Percentiles rank a stretch among this genome's conserved stretches.
Evolutionary conservation across 2,329 filamentous ascomycete genomes (phyloP).

Genomic region (Xylariaceae sp.): DNA sequence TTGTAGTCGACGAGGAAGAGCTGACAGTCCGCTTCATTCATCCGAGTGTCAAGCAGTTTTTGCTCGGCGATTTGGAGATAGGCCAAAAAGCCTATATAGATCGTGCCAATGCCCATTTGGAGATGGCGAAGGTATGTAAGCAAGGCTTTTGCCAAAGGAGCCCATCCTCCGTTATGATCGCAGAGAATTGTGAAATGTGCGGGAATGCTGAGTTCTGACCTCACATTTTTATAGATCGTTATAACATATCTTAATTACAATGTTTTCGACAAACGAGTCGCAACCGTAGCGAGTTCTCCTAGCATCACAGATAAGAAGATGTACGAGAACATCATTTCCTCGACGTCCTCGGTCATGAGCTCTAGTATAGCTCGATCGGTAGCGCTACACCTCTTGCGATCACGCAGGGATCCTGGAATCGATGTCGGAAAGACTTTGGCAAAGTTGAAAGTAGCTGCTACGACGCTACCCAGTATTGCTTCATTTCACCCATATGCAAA

Average conservation of each 20-base stretch:
- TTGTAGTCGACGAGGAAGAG: constrained; percentile 10
- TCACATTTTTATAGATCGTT: not conserved
- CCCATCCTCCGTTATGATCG: too few relatives aligned
- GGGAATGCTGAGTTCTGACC: too few relatives aligned
- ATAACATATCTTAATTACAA: not conserved
- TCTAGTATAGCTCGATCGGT: not conserved
- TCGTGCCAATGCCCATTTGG: not conserved
- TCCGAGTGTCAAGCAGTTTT: constrained; percentile 9
- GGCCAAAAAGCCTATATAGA: not conserved
- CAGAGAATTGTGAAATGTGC: too few relatives aligned
- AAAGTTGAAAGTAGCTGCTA: too few relatives aligned
- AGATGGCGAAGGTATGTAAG: constrained; percentile 2
- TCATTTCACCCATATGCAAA: not conserved
- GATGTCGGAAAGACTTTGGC: not conserved
- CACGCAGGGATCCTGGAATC: not conserved
- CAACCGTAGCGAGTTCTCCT: not conserved
- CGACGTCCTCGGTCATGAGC: not conserved
- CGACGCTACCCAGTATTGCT: too few relatives aligned
- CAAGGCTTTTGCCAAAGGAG: too few relatives aligned
- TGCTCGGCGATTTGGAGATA: constrained; percentile 1
- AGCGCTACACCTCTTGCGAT: not conserved
- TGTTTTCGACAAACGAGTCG: not conserved
- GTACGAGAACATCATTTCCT: not conserved
- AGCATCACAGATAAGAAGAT: not conserved
- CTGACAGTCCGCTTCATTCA: constrained; percentile 8